A percentile compares a stretch with the other conserved stretches of the same genome.
phyloP scores from a whole-genome alignment of 345 rosid genomes.

The Alliaria petiolata region DNA sequence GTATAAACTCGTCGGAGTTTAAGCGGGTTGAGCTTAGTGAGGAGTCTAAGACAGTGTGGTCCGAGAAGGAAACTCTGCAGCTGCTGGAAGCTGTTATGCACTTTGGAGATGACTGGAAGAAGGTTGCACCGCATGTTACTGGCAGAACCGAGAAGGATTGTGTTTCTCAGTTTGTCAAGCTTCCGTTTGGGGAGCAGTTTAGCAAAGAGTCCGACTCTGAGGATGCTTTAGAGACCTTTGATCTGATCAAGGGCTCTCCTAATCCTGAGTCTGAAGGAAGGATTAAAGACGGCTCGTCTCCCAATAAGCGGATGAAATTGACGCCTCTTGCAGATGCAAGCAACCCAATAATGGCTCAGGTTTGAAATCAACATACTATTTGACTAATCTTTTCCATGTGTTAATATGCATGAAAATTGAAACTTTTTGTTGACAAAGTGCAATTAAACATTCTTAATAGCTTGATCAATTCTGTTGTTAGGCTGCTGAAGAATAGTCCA shows the following conservation, averaged over 20 bases:
- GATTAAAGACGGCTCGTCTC: conserved; percentile 24
- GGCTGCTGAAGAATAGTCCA: neutral
- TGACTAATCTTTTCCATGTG: neutral
- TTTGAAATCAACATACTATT: conserved; percentile 20
- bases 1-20: conserved; percentile 78
- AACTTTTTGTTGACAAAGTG: neutral
- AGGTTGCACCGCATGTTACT: conserved; percentile 71
- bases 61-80: conserved; percentile 71
- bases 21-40: conserved; percentile 81
- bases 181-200: conserved; percentile 80
- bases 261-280: conserved; percentile 40
- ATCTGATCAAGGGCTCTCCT: conserved; percentile 31
- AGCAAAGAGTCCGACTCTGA: conserved; percentile 41
- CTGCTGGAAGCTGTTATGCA: conserved; percentile 81
- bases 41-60: conserved; percentile 66
- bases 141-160: conserved; percentile 91
- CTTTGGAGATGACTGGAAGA: conserved; percentile 89
- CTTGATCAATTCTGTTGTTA: neutral
- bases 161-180: conserved; percentile 70
- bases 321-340: conserved; percentile 93
- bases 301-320: conserved; percentile 56
- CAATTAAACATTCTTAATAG: neutral
- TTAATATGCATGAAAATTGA: neutral
- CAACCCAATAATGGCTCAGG: conserved; percentile 99
- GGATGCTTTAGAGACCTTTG: conserved; percentile 34